Base-by-base conservation (phyloP, 1,284 basidiomycete species). In the Heimioporus retisporus region DNA sequence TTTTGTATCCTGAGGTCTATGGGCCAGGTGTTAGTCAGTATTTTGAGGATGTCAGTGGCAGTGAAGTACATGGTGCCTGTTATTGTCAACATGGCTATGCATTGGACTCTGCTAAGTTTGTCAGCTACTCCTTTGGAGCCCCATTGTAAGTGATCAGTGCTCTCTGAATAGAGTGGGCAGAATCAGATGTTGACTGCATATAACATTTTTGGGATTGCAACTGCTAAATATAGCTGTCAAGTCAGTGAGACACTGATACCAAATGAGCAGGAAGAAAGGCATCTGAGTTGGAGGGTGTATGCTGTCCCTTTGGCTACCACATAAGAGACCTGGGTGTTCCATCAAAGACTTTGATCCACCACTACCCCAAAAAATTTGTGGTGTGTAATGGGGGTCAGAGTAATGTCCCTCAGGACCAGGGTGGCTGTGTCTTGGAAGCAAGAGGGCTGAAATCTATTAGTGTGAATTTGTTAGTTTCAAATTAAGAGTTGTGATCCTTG, bases 111-210 rank as follows among this genome's bases (percentile, higher is more conserved):
- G 0, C 65, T 66, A 0, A 85, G 68, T 23, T 71, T 21, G 3
- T 43, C 23, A 1, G 40, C 19, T 0, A 56, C 15, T 0, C 60
- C 55, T 28, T 53, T 13, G 1, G 68, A 69, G 0, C 64, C 63
- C 55, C 23, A 18, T 50, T 25, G 21, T 8, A 21, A 10, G 14
- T 50, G 10, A 21, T 19, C 18, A 7, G 28, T 16, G 14, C 6
- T 4, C 16, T 55, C 21, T 5, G 46, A n/a, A 50, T 31, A 64
- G 1, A 59, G 63, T 59, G 59, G 73, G 13, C 16, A 65, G 54
- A 68, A 69, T 69, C 72, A 84, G 2, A 83, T 60, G 23, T 78
- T 71, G 0, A 73, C 66, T 3, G 75, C 73, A 40, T 81, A 81
- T 0, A 75, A 57, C 69, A 80, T 73, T 19, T 72, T 69, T 1